phyloP scores from a whole-genome alignment of 306 rosid species.

The Gleditsia sinensis region DNA sequence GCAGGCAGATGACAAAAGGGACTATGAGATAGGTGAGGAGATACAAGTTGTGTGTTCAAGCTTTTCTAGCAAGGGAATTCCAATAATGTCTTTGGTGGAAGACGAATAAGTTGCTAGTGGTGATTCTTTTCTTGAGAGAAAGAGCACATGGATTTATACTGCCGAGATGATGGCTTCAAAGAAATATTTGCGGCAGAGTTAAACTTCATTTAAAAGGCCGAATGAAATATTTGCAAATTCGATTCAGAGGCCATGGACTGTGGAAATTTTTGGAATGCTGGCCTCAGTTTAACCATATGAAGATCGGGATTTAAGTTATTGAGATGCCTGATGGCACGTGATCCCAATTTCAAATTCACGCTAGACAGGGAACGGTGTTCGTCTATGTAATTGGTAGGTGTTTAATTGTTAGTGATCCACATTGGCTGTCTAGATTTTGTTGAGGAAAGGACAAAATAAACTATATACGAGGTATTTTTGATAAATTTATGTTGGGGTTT shows the following conservation, averaged over 20 bases:
- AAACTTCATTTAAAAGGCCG: neutral
- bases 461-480: neutral
- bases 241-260: neutral
- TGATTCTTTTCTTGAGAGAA: conserved; percentile 17
- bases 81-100: conserved; percentile 62
- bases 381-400: neutral
- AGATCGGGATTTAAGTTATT: conserved; percentile 3
- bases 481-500: conserved; percentile 2
- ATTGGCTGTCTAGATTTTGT: neutral
- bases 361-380: neutral
- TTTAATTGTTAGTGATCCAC: conserved; percentile 12
- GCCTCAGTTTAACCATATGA: neutral
- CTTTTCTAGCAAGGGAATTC: conserved; percentile 77
- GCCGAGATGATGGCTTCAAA: conserved; percentile 24
- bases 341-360: neutral
- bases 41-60: conserved; percentile 69
- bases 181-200: conserved; percentile 5
- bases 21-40: conserved; percentile 62
- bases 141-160: neutral
- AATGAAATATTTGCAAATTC: neutral
- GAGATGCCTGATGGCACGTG: conserved; percentile 16
- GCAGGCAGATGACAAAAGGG: conserved; percentile 56
- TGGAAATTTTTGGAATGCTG: conserved; percentile 2
- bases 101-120: conserved; percentile 41
- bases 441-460: conserved; percentile 11